Conservation (phyloP, 108 stramenopile genomes). For the Pseudonitzschia multistriata region DNA sequence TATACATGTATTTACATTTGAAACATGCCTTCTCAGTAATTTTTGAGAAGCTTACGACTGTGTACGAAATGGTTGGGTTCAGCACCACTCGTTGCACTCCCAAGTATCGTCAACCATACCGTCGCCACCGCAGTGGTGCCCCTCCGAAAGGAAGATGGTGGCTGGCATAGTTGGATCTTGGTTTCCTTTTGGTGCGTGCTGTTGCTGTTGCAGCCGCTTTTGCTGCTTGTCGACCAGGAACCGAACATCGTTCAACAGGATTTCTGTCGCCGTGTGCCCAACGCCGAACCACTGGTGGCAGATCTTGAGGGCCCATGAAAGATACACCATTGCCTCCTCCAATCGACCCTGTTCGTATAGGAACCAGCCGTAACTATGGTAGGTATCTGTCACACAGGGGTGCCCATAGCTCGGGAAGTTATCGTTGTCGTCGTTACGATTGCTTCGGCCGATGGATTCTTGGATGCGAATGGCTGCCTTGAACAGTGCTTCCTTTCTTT, state of each 20-base stretch:
- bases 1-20: too few relatives aligned
- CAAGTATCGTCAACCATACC: too few relatives aligned
- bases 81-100: too few relatives aligned
- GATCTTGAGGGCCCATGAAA: background rate
- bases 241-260: background rate
- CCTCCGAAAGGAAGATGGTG: too few relatives aligned
- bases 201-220: background rate
- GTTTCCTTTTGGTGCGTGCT: background rate
- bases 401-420: background rate
- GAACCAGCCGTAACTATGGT: constrained; percentile 1
- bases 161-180: too few relatives aligned
- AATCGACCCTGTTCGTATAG: background rate
- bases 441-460: background rate
- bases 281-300: background rate
- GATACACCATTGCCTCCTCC: background rate
- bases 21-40: too few relatives aligned
- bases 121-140: too few relatives aligned
- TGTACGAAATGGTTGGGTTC: too few relatives aligned
- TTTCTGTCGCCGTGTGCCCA: background rate
- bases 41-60: too few relatives aligned
- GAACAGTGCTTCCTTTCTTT: background rate
- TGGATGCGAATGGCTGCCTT: background rate
- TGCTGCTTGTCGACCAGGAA: background rate
- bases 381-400: background rate
- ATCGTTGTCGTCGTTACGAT: too few relatives aligned